phyloP scores from a whole-genome alignment of 176 grass and related monocot species.

The Musa beccarii region DNA sequence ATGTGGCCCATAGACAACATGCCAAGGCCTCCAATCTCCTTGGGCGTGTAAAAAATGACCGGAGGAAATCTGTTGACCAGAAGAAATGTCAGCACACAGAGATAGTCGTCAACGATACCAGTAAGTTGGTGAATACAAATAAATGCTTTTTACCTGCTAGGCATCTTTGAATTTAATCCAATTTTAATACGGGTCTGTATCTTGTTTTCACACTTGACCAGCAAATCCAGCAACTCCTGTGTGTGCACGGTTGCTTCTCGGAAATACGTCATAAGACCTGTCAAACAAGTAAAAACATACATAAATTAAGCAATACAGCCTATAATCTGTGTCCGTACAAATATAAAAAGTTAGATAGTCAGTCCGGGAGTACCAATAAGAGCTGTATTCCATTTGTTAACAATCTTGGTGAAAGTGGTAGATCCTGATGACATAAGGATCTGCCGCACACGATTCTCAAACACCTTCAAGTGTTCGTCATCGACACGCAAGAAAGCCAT shows the following conservation, averaged over 20 bases:
- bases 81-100: too few relatives aligned
- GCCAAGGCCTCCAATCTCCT: slow-evolving; percentile 94
- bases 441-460: slow-evolving; percentile 95
- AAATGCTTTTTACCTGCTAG: slow-evolving; percentile 40
- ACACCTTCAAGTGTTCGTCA: slow-evolving; percentile 98
- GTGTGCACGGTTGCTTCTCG: slow-evolving; percentile 98
- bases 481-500: slow-evolving; percentile 95
- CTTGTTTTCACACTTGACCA: slow-evolving; percentile 99
- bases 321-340: too few relatives aligned
- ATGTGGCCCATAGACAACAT: slow-evolving; percentile 99
- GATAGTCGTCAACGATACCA: too few relatives aligned
- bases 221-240: slow-evolving; percentile 88
- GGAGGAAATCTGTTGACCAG: slow-evolving; percentile 49
- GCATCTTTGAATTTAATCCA: slow-evolving; percentile 95
- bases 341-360: neutral
- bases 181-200: slow-evolving; percentile 99
- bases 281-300: neutral
- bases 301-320: neutral
- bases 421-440: slow-evolving; percentile 99
- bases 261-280: slow-evolving; percentile 93
- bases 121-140: too few relatives aligned
- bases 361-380: slow-evolving; percentile 39
- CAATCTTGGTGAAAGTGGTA: slow-evolving; percentile 97
- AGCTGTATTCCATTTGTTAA: slow-evolving; percentile 98
- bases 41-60: slow-evolving; percentile 97